phyloP scores from a whole-genome alignment of 2,329 filamentous ascomycete genomes.

The Dothistroma pini region DNA sequence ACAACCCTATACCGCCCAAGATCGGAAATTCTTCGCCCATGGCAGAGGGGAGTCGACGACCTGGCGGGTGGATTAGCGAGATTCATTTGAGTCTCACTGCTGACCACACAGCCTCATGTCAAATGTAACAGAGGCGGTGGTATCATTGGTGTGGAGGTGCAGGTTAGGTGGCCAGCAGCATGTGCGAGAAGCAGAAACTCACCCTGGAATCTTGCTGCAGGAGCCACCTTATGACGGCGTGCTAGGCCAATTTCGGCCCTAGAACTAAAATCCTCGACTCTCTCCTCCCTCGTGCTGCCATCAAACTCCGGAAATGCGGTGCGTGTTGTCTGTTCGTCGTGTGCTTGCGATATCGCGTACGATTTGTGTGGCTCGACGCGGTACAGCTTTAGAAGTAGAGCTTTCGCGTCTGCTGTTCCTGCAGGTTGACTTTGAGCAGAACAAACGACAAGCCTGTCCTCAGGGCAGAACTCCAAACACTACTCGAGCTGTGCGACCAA shows the following conservation, averaged over 20 bases:
- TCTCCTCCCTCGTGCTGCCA: neutral
- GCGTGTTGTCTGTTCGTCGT: neutral
- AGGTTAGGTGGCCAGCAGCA: neutral
- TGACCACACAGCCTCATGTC: neutral
- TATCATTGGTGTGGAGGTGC: neutral
- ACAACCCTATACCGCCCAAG: conserved; percentile 55
- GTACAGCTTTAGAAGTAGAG: neutral
- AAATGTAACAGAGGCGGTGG: neutral
- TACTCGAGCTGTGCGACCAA: neutral
- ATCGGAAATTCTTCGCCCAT: conserved; percentile 51
- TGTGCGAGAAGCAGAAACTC: neutral
- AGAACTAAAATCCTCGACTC: neutral
- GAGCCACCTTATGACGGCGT: neutral
- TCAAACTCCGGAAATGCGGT: neutral
- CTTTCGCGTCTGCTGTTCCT: neutral
- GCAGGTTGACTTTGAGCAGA: neutral
- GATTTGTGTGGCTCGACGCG: neutral
- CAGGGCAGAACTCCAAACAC: neutral
- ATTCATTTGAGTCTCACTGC: conserved; percentile 6
- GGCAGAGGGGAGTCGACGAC: conserved; percentile 1
- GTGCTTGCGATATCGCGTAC: neutral
- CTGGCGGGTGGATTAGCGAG: conserved; percentile 9
- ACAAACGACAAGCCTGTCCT: neutral
- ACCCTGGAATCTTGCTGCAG: neutral
- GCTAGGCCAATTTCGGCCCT: neutral